These are phyloP conservation scores for Colletotrichum endophyticum DNA, from an alignment of 2,329 filamentous ascomycete species.

Conservation along the genomic window DNA sequence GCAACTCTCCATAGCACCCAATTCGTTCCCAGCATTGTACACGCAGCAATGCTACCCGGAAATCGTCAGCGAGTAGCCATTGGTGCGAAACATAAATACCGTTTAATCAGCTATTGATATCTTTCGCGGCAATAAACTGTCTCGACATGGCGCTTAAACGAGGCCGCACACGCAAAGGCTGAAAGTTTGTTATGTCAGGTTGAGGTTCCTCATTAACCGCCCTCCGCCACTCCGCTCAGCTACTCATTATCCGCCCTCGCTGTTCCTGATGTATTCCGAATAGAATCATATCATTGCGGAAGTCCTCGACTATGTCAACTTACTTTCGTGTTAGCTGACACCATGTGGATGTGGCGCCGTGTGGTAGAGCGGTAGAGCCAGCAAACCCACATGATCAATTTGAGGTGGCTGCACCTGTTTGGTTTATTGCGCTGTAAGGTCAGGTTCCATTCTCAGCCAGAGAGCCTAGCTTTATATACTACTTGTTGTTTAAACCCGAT, in stretches of 20 bases:
- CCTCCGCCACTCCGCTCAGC: background rate
- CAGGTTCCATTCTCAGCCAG: too few species aligned
- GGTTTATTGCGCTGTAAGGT: background rate
- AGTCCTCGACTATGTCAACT: accelerated
- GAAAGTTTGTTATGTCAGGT: too few species aligned
- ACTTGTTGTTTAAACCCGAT: too few species aligned
- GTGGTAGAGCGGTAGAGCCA: background rate
- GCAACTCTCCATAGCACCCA: too few species aligned
- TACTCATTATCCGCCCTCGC: background rate
- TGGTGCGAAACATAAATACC: background rate
- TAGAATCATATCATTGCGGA: too few species aligned
- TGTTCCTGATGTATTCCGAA: background rate
- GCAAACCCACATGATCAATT: background rate
- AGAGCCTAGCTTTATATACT: background rate
- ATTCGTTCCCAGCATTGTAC: accelerated
- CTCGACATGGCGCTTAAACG: too few species aligned
- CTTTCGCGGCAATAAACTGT: too few species aligned
- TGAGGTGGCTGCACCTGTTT: accelerated
- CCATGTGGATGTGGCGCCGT: background rate
- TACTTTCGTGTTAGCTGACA: background rate
- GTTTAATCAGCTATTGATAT: accelerated
- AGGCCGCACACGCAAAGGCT: too few species aligned
- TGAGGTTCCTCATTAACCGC: background rate
- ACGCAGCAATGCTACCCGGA: too few species aligned
- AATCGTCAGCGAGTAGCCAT: background rate